Conservation (phyloP, 176 grass and related monocot species). For the Oropetium thomaeum region DNA sequence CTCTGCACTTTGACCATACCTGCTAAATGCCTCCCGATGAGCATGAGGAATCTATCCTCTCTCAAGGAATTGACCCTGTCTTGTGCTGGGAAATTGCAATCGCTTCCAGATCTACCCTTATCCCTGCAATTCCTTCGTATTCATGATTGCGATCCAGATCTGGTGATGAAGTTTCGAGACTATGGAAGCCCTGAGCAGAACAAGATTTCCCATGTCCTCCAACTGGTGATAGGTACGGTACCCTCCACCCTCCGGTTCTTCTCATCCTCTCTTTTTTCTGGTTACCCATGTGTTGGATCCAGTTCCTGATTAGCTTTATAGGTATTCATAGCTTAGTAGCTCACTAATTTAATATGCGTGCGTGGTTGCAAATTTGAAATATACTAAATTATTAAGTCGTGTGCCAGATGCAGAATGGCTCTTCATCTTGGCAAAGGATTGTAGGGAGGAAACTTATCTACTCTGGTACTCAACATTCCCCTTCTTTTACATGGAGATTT, state of each 20-base stretch:
- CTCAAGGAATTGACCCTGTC: neutral
- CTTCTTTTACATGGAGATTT: no score
- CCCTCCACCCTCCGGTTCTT: neutral
- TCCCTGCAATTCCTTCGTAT: neutral
- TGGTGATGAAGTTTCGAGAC: neutral
- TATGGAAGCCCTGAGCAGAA: neutral
- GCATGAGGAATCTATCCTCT: neutral
- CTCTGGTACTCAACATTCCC: no score
- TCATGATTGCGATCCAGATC: neutral
- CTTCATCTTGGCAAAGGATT: no score
- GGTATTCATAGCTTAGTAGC: no score
- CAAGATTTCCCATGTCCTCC: neutral
- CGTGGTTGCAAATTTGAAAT: no score
- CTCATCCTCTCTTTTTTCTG: no score
- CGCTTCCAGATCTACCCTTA: slow-evolving; percentile 5
- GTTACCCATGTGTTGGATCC: no score
- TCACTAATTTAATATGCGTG: no score
- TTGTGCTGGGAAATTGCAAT: neutral
- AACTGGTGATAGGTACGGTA: neutral
- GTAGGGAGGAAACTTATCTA: no score
- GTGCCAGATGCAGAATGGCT: no score
- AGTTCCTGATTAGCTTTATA: no score
- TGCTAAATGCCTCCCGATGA: neutral
- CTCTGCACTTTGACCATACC: neutral
- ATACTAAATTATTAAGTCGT: no score